These are phyloP conservation scores for Acer yangbiense DNA, from an alignment of 345 rosid species.

Conservation along the genomic window DNA sequence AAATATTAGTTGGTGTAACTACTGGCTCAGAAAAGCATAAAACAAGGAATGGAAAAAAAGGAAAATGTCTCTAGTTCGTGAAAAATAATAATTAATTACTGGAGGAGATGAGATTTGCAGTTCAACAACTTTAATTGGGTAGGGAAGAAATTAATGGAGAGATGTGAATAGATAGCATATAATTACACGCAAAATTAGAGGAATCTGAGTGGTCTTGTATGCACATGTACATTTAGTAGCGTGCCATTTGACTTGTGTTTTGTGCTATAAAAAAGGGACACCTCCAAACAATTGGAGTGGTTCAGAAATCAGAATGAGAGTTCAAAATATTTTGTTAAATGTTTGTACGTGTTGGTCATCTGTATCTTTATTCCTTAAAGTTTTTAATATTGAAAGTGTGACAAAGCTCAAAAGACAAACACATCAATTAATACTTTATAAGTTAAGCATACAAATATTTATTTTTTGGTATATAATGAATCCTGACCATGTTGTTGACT, in stretches of 20 bases:
- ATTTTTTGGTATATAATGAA: background rate
- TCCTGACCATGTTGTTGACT: background rate
- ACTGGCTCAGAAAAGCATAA: slow-evolving; percentile 6
- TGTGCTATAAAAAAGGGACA: slow-evolving; percentile 9
- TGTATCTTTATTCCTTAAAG: background rate
- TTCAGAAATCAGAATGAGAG: slow-evolving; percentile 5
- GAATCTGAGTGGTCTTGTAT: slow-evolving; percentile 5
- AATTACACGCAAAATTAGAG: slow-evolving; percentile 15
- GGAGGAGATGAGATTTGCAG: slow-evolving; percentile 27
- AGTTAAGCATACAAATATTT: background rate
- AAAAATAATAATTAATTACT: background rate
- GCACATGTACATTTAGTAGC: background rate
- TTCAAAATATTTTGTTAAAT: background rate
- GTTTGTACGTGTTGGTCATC: slow-evolving; percentile 6
- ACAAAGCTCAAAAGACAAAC: background rate
- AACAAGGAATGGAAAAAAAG: slow-evolving; percentile 3
- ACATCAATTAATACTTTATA: background rate
- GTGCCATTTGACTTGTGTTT: background rate
- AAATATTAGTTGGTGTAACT: slow-evolving; percentile 31
- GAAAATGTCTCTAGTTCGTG: background rate
- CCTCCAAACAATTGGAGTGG: slow-evolving; percentile 10
- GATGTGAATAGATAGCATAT: background rate
- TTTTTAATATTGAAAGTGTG: background rate
- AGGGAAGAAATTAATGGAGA: slow-evolving; percentile 13
- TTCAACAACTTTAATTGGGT: slow-evolving; percentile 41